Evolutionary conservation across 106 monocot species (phyloP).

Genomic region (Dendrobium nobile): DNA sequence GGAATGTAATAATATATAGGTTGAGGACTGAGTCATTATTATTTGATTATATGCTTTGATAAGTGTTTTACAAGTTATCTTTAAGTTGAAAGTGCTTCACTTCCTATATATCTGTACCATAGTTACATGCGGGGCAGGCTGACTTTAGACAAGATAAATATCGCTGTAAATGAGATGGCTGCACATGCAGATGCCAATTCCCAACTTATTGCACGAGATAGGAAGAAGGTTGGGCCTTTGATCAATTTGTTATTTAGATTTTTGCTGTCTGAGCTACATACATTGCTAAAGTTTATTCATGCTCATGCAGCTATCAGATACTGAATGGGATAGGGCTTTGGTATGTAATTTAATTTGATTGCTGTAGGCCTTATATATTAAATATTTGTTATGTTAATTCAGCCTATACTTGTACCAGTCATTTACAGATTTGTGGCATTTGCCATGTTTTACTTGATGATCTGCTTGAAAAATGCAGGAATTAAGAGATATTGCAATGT

Average conservation of each 20-base stretch:
- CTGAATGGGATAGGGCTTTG: slow-evolving; percentile 73
- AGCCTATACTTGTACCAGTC: neutral
- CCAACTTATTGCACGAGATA: slow-evolving; percentile 63
- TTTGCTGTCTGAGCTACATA: slow-evolving; percentile 3
- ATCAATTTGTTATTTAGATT: neutral
- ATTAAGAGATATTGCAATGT: slow-evolving; percentile 68
- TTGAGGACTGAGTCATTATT: neutral
- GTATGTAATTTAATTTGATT: slow-evolving; percentile 33
- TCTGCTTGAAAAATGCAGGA: slow-evolving; percentile 44
- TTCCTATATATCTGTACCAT: neutral
- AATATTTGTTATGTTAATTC: neutral
- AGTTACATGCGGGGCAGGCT: slow-evolving; percentile 97
- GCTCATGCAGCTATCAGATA: slow-evolving; percentile 64
- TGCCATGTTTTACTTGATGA: neutral
- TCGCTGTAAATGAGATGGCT: slow-evolving; percentile 84
- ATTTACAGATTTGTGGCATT: neutral
- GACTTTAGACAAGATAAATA: slow-evolving; percentile 83
- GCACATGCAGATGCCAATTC: slow-evolving; percentile 72
- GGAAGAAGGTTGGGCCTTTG: slow-evolving; percentile 50
- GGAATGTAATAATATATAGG: neutral
- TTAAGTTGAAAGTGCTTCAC: neutral
- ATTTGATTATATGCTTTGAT: neutral
- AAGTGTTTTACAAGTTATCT: neutral
- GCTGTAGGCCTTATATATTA: neutral
- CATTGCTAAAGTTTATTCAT: slow-evolving; percentile 5